phyloP scores from a whole-genome alignment of 2,329 filamentous ascomycete genomes.

The Neonectria sp. region DNA sequence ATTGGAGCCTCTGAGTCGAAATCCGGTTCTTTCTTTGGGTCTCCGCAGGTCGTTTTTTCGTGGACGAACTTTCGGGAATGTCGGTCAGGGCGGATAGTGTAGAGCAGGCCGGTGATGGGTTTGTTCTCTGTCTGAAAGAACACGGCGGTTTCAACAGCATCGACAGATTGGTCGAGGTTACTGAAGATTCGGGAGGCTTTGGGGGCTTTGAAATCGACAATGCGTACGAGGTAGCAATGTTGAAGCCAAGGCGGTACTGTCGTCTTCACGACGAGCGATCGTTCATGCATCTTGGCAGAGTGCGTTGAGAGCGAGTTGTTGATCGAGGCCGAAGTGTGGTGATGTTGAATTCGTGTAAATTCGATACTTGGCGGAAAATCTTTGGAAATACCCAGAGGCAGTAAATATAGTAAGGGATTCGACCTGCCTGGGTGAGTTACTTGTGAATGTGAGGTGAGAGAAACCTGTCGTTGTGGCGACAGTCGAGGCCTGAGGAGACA shows the following conservation, averaged over 20 bases:
- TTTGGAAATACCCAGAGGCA: no score
- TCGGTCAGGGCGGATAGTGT: slow-evolving; percentile 16
- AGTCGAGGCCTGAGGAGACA: neutral
- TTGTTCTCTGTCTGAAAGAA: slow-evolving; percentile 33
- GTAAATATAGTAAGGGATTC: neutral
- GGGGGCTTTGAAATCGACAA: slow-evolving; percentile 34
- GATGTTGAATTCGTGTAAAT: no score
- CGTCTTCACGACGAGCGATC: neutral
- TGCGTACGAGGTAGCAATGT: slow-evolving; percentile 29
- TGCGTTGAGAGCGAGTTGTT: neutral
- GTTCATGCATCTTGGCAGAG: neutral
- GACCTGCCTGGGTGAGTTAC: neutral
- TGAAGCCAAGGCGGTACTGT: slow-evolving; percentile 34
- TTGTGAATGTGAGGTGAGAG: neutral
- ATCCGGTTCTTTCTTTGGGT: slow-evolving; percentile 22
- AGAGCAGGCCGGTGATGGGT: slow-evolving; percentile 32
- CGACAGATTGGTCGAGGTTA: neutral
- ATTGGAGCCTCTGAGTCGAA: slow-evolving; percentile 33
- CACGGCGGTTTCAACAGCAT: slow-evolving; percentile 32
- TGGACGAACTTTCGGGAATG: slow-evolving; percentile 24
- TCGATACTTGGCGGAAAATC: neutral
- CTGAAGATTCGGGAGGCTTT: neutral
- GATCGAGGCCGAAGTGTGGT: neutral
- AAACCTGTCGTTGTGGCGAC: neutral
- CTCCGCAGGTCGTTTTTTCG: slow-evolving; percentile 10